Base-by-base conservation (phyloP, 106 monocot species). In the Apostasia shenzhenica region DNA sequence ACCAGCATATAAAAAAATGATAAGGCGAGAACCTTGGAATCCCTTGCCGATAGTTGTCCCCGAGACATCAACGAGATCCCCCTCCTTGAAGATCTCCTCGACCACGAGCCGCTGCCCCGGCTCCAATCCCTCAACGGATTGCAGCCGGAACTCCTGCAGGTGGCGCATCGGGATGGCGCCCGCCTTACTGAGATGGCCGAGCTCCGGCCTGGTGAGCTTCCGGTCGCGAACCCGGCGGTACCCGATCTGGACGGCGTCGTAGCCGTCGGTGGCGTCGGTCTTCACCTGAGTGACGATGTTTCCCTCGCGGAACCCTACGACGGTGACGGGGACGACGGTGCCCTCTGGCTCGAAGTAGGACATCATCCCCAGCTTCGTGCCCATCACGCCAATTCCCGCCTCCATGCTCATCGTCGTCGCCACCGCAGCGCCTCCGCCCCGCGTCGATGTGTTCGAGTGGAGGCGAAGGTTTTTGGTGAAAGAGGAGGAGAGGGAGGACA, bases 321-420 rank as follows among this genome's bases (percentile, higher is more conserved):
- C 82, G 59, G 95, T 95, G 69, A 95, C 86, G 55, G 95, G 92
- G 50, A 95, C 92, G 50, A 81, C 92, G 63, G 84, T 85, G 37
- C 95, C 95, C 52, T 66, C 55, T 41, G 92, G 75, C 61, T 97
- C 89, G 77, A 92, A 89, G 82, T 81, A 92, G 72, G 80, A 86
- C 95, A 97, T 97, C 95, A 97, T 97, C 4, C 92, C 95, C 8
- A 97, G 81, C 74, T 92, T 97, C 55, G 92, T 97, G 7, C 89
- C 95, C 95, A 97, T 92, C n/a, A 97, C 81, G 0, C 95, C 95
- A 3, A 92, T 47, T 1, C 89, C 84, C 8, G 95, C 95, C 72
- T 92, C 92, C 83, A 83, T 73, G 84, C 83, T 90, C 83, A 83
- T 82, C 70, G 45, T 51, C 13, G 81, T 51, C 37, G 74, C 60